A percentile compares a stretch with the other conserved stretches of the same genome.
These are phyloP conservation scores for Solanum rostratum DNA, from an alignment of 257 asterid genomes.

Conservation along the genomic window DNA sequence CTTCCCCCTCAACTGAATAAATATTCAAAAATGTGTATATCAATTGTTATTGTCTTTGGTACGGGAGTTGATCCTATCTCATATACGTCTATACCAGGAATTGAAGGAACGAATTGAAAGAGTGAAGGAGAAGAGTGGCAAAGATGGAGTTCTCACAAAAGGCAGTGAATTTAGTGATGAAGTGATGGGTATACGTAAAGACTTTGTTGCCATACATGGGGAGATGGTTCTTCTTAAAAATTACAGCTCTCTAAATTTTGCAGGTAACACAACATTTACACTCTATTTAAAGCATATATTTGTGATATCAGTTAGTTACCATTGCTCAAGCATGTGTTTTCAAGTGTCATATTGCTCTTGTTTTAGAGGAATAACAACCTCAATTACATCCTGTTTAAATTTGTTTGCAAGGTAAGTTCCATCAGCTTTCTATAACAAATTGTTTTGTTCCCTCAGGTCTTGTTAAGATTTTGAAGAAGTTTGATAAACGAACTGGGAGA, in stretches of 20 bases:
- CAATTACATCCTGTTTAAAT: not conserved
- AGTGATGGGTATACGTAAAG: conserved; percentile 61
- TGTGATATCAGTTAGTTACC: not conserved
- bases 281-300: not conserved
- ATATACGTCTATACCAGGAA: conserved; percentile 27
- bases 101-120: conserved; percentile 61
- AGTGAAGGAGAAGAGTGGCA: conserved; percentile 36
- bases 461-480: conserved; percentile 83
- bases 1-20: not conserved
- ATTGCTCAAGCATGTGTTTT: not conserved
- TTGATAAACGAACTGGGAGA: conserved; percentile 82
- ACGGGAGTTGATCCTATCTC: not conserved
- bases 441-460: conserved; percentile 36
- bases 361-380: not conserved
- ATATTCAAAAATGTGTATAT: not conserved
- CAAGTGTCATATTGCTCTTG: not conserved
- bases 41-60: not conserved
- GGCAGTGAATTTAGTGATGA: conserved; percentile 60
- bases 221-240: conserved; percentile 89
- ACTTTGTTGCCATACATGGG: conserved; percentile 80
- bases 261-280: conserved; percentile 35
- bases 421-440: not conserved
- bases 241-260: conserved; percentile 89
- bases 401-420: not conserved
- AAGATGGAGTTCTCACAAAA: conserved; percentile 18